These are phyloP conservation scores for Kwoniella shivajii DNA, from an alignment of 1,284 basidiomycete species.

Conservation along the genomic window DNA sequence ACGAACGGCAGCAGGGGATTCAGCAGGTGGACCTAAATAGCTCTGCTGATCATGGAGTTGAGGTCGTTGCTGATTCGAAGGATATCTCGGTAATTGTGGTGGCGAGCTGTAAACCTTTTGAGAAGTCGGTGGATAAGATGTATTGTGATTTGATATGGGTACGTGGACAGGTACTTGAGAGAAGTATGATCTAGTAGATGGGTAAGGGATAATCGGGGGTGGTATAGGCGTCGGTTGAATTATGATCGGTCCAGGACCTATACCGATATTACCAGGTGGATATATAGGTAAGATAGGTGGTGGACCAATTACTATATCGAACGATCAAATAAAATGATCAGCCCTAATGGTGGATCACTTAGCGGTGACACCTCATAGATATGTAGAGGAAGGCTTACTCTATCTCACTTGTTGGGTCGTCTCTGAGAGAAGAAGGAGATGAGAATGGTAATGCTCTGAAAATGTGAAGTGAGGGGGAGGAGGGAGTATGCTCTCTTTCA, in stretches of 20 bases:
- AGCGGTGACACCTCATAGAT: not conserved
- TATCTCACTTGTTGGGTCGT: not conserved
- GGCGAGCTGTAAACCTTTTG: not conserved
- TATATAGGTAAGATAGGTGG: conserved; percentile 10
- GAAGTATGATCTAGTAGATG: not conserved
- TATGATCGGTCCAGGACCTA: conserved; percentile 1
- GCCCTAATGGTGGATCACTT: not conserved
- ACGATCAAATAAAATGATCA: not conserved
- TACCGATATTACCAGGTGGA: not conserved
- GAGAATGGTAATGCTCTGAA: too few species aligned
- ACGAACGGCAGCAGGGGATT: not conserved
- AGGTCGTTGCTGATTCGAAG: not conserved
- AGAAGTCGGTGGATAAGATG: conserved; percentile 3
- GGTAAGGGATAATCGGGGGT: conserved; percentile 14
- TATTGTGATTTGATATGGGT: too few species aligned
- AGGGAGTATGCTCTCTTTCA: too few species aligned
- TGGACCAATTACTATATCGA: conserved; percentile 3
- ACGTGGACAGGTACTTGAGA: not conserved
- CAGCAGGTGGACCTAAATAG: conserved; percentile 3
- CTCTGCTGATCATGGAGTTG: too few species aligned
- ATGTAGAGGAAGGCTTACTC: not conserved
- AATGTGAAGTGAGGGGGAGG: too few species aligned
- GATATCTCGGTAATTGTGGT: not conserved
- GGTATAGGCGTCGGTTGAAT: conserved; percentile 13
- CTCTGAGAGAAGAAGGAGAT: too few species aligned